Percentiles rank a stretch among this genome's conserved stretches.
These are phyloP conservation scores for Ceratocystis huliohia DNA, from an alignment of 2,329 filamentous ascomycete species.

Conservation along the genomic window DNA sequence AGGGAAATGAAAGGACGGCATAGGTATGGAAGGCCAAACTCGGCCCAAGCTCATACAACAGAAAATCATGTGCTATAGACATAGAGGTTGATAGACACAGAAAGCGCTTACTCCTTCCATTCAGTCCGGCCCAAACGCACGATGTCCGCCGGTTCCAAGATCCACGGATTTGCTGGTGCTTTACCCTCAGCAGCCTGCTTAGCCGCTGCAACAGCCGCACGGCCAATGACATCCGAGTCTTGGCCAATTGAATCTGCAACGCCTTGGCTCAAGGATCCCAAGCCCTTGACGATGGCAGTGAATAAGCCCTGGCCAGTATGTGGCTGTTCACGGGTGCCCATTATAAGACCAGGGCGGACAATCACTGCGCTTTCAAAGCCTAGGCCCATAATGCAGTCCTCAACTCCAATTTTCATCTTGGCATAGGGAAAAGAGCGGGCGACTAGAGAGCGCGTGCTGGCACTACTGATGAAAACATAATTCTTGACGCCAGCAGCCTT, in stretches of 20 bases:
- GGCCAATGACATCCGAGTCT: conserved; percentile 59
- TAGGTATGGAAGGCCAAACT: too few species aligned
- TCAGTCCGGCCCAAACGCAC: conserved; percentile 52
- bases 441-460: conserved; percentile 34
- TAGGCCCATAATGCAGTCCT: conserved; percentile 59
- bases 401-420: conserved; percentile 77
- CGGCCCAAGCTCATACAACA: too few species aligned
- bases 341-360: conserved; percentile 58
- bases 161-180: conserved; percentile 48
- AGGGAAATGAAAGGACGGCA: too few species aligned
- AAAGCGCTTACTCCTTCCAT: conserved; percentile 31
- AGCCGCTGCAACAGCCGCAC: conserved; percentile 50
- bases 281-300: conserved; percentile 40
- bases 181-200: conserved; percentile 46
- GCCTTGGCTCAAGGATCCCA: conserved; percentile 42
- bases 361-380: conserved; percentile 71
- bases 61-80: neutral
- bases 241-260: conserved; percentile 57
- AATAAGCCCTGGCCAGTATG: conserved; percentile 46
- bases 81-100: neutral
- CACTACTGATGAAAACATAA: conserved; percentile 63
- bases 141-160: conserved; percentile 49
- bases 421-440: conserved; percentile 37
- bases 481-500: conserved; percentile 58
- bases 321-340: conserved; percentile 54